Conservation (phyloP, 2,329 filamentous ascomycete species). For the Clonostachys rhizophaga region DNA sequence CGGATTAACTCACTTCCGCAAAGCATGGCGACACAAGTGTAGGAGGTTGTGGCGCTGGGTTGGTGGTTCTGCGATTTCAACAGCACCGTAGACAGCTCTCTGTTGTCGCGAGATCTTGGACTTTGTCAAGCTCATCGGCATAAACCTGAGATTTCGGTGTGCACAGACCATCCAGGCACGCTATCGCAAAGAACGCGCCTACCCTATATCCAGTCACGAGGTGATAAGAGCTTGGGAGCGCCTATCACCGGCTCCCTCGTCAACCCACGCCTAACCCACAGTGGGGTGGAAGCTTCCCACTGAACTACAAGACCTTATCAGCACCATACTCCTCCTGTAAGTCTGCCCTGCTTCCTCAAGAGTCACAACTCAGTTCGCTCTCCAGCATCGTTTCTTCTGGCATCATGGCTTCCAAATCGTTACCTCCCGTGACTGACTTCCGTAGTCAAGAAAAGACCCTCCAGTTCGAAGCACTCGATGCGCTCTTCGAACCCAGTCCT, state of each 20-base stretch:
- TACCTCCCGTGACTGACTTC: slow-evolving; percentile 57
- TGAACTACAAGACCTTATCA: neutral
- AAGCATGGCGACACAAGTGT: slow-evolving; percentile 32
- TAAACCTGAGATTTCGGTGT: slow-evolving; percentile 17
- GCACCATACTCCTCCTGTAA: neutral
- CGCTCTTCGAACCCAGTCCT: slow-evolving; percentile 78
- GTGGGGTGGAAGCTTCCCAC: neutral
- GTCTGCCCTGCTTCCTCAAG: neutral
- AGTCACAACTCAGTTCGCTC: too few species aligned
- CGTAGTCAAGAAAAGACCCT: slow-evolving; percentile 35
- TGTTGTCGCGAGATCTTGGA: neutral
- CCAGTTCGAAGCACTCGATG: slow-evolving; percentile 60
- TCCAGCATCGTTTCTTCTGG: slow-evolving; percentile 10
- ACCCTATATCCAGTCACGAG: slow-evolving; percentile 12
- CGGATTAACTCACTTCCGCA: slow-evolving; percentile 34
- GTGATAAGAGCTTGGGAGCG: slow-evolving; percentile 11
- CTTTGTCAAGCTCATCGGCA: too few species aligned
- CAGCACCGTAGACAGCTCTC: neutral
- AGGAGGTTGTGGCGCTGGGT: neutral
- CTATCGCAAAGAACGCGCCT: slow-evolving; percentile 3
- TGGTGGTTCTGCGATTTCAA: slow-evolving; percentile 1
- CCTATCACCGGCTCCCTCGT: neutral
- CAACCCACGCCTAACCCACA: neutral
- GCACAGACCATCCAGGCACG: slow-evolving; percentile 15
- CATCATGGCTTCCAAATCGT: slow-evolving; percentile 11